Conservation (phyloP, 805 yeast species). For the Komagataella mondaviorum region DNA sequence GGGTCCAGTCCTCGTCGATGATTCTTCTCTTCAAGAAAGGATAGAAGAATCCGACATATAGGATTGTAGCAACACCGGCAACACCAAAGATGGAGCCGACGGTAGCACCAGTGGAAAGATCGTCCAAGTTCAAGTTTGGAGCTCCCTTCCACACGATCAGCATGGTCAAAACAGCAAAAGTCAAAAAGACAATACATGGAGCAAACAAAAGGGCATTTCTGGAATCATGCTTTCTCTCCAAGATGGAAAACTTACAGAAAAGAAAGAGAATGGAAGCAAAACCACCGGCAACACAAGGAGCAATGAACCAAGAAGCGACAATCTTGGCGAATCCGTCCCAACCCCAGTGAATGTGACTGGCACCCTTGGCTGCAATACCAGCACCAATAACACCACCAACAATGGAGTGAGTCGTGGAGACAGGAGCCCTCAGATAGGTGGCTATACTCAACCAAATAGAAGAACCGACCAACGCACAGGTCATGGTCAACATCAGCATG, state of each 20-base stretch:
- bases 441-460: conserved; percentile 60
- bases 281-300: conserved; percentile 56
- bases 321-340: conserved; percentile 65
- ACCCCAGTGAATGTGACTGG: conserved; percentile 52
- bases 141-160: conserved; percentile 75
- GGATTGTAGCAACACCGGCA: conserved; percentile 38
- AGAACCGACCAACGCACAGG: conserved; percentile 64
- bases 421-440: conserved; percentile 61
- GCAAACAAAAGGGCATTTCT: conserved; percentile 43
- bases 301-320: conserved; percentile 71
- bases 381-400: conserved; percentile 69
- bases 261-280: conserved; percentile 48
- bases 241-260: conserved; percentile 42
- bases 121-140: conserved; percentile 45
- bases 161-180: conserved; percentile 58
- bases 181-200: conserved; percentile 46
- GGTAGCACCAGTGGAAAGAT: conserved; percentile 37
- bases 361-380: conserved; percentile 62
- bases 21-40: conserved; percentile 54
- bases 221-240: conserved; percentile 43
- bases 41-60: conserved; percentile 39
- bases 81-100: conserved; percentile 52
- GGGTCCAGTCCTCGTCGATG: conserved; percentile 51
- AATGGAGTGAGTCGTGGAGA: conserved; percentile 69
- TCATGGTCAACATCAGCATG: conserved; percentile 63